Base-by-base conservation (phyloP, 108 stramenopile genomes). In the Aureococcus anophagefferens region DNA sequence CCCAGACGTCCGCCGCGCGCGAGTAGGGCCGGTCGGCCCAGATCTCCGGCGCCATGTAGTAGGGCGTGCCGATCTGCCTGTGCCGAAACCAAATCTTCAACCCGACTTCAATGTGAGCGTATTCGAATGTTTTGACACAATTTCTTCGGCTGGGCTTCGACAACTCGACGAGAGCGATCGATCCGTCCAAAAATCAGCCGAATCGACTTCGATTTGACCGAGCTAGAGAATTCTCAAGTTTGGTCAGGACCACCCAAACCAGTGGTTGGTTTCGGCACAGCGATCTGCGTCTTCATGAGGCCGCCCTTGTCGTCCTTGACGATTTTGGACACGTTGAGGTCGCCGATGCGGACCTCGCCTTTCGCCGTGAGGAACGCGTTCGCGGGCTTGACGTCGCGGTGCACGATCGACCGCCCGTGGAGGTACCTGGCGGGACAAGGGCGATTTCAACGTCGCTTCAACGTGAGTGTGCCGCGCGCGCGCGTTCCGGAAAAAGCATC, bases 41-140 rank as follows among this genome's bases (percentile, higher is more conserved):
- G 36, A 86, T 79, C 75, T 86, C 85, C 25, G 85, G 85, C n/a
- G 77, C 75, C 83, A 86, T 83, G 74, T 83, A 86, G 76, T 86
- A 86, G 18, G 84, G 84, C 21, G 84, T 85, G 36, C 84, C 84
- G 66, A 85, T 83, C n/a, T n/a, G n/a, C n/a, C n/a, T n/a, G n/a
- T n/a, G n/a, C n/a, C n/a, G n/a, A n/a, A n/a, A n/a, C n/a, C n/a
- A n/a, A n/a, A n/a, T n/a, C n/a, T n/a, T n/a, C n/a, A n/a, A n/a
- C n/a, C n/a, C n/a, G n/a, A n/a, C n/a, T n/a, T n/a, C n/a, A n/a
- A n/a, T n/a, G n/a, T n/a, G n/a, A n/a, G n/a, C n/a, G n/a, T n/a
- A n/a, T n/a, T n/a, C n/a, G n/a, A n/a, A n/a, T n/a, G n/a, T n/a
- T n/a, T n/a, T n/a, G n/a, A n/a, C n/a, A n/a, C n/a, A n/a, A n/a